Evolutionary conservation across 2,329 filamentous ascomycete species (phyloP), one percentile per base, ranked within the genome.

Genomic region (Lachnellula hyalina): DNA sequence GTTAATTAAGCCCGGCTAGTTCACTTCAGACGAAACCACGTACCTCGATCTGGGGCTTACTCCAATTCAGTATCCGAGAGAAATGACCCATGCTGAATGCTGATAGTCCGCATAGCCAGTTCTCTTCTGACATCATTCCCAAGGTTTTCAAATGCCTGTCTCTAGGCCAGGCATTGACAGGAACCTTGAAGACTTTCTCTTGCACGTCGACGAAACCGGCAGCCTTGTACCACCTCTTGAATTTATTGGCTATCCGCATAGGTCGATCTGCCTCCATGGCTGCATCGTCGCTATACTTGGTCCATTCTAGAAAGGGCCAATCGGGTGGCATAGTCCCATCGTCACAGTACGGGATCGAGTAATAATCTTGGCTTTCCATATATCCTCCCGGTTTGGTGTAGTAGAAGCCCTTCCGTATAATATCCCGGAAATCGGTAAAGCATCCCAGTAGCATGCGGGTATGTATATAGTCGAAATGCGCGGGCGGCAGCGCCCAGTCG

Each of bases 391-490:
- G 74, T n/a, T 69, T 68, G 2, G 77, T 69, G 32, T 65, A 63
- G 42, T 59, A 38, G 47, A 60, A 63, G 12, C 51, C 55, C 32
- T 55, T 56, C 17, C 55, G 52, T 15, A 65, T 60, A 25, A 64
- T 60, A 8, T 59, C 58, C 15, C 55, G 41, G 34, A 62, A 66
- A 38, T 65, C 60, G 2, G 44, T 47, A 28, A 67, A 65, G 47
- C 55, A 62, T 14, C 64, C 64, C 11, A 63, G 47, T 9, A 67
- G 46, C 4, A 64, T 42, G 7, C 79, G 77, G 1, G 78, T 74
- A 65, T 85, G 83, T 44, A 87, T 75, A 59, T 77, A 81, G 67
- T 86, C 82, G 59, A 84, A 82, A 52, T 75, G 71, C 45, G 72
- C 61, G 0, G 71, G 63, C 5, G 75, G 71, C 36, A 72, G 79